Evolutionary conservation across 2,329 filamentous ascomycete species (phyloP).

Genomic region (Mycocentrospora acerina): DNA sequence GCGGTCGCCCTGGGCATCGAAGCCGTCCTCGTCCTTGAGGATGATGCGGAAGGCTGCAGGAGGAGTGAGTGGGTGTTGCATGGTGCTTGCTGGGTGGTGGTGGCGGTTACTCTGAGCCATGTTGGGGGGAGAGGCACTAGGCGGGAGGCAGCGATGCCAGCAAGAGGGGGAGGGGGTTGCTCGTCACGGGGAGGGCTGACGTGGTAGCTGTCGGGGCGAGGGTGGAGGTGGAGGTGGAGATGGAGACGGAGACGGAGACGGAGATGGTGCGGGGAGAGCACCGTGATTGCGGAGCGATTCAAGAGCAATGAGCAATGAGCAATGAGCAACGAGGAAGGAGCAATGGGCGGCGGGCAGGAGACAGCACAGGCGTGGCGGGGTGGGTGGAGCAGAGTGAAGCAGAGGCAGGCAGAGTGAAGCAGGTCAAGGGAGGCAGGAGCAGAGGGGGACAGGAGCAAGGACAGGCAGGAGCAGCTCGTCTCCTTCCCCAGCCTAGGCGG

Average conservation of each 20-base stretch:
- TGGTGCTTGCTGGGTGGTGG: not conserved
- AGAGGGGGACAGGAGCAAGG: constrained; percentile 4
- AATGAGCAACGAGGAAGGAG: too few species aligned
- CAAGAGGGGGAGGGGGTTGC: not conserved
- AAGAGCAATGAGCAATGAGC: not conserved
- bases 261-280: constrained; percentile 1
- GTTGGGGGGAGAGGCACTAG: not conserved
- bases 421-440: constrained; percentile 3
- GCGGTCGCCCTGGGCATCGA: constrained; percentile 42
- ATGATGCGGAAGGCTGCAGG: constrained; percentile 30
- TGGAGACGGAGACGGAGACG: not conserved
- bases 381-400: not conserved
- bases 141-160: too few species aligned
- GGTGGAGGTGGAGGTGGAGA: too few species aligned
- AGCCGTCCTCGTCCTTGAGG: constrained; percentile 38
- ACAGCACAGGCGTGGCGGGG: too few species aligned
- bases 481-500: too few species aligned
- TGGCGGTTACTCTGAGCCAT: not conserved
- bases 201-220: too few species aligned
- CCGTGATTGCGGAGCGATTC: too few species aligned
- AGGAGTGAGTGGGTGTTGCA: constrained; percentile 9
- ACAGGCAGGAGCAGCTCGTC: constrained; percentile 3
- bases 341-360: too few species aligned
- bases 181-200: not conserved
- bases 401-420: constrained; percentile 2